Percentiles rank a stretch among this genome's conserved stretches.
These are phyloP conservation scores for Neurospora sp. DNA, from an alignment of 495 filamentous ascomycete species.

Conservation along the genomic window DNA sequence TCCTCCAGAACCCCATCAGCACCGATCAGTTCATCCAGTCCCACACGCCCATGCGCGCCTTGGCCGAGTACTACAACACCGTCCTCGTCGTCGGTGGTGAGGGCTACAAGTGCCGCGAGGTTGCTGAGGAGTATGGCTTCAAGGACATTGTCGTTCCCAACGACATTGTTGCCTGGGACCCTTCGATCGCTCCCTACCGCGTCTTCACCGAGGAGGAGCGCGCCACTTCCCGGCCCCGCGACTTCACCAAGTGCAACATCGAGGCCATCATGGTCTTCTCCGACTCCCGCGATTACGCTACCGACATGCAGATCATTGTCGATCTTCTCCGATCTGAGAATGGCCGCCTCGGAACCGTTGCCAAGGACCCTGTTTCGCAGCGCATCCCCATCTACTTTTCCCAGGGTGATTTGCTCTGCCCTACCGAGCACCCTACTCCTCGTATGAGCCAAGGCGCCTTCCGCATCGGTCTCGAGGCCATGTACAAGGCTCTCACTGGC, in stretches of 20 bases:
- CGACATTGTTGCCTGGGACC: slow-evolving; percentile 55
- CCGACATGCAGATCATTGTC: slow-evolving; percentile 77
- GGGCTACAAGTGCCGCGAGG: slow-evolving; percentile 55
- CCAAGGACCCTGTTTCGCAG: slow-evolving; percentile 52
- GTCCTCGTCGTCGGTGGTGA: slow-evolving; percentile 59
- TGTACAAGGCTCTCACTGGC: slow-evolving; percentile 68
- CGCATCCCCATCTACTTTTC: slow-evolving; percentile 72
- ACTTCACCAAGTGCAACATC: slow-evolving; percentile 61
- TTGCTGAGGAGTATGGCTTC: slow-evolving; percentile 57
- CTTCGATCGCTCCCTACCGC: slow-evolving; percentile 52
- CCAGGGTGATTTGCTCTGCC: slow-evolving; percentile 64
- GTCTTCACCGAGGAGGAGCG: slow-evolving; percentile 51
- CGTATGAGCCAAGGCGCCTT: slow-evolving; percentile 69
- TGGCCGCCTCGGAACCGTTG: slow-evolving; percentile 55
- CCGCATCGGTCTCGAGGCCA: slow-evolving; percentile 67
- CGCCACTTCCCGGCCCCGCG: slow-evolving; percentile 47
- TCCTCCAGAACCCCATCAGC: slow-evolving; percentile 46
- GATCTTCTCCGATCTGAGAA: slow-evolving; percentile 69
- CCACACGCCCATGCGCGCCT: slow-evolving; percentile 58
- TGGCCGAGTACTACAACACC: slow-evolving; percentile 55
- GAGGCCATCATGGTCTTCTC: slow-evolving; percentile 77
- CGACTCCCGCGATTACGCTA: slow-evolving; percentile 75
- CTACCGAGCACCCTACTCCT: slow-evolving; percentile 64
- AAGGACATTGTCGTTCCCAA: slow-evolving; percentile 56
- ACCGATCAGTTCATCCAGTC: slow-evolving; percentile 61